Base-by-base conservation (phyloP, 257 asterid genomes). In the Cordia subcordata region DNA sequence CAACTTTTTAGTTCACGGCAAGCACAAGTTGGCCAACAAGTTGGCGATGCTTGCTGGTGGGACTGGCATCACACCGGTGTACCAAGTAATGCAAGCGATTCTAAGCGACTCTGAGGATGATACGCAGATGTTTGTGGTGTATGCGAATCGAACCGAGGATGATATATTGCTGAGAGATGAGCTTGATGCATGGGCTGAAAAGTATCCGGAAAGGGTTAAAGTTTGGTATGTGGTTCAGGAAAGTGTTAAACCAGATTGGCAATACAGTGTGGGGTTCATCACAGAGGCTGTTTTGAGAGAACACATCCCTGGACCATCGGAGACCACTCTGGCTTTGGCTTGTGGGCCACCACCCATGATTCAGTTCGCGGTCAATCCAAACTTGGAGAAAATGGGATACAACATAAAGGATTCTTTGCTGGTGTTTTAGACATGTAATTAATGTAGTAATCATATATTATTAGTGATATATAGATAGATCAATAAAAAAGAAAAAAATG, bases 261-360 rank as follows among this genome's bases (percentile, higher is more conserved):
- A 71, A 35, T 92, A 84, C 19, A 82, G 91, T 42, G 12, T 76
- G 20, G 99, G 99, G 13, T 76, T 76, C 22, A 66, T 92, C 8
- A 78, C 82, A 0, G 96, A 88, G 68, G 50, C 18, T 8, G 58
- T 88, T 0, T 53, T 92, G 69, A 81, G 87, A 49, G 94, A 82
- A 73, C 90, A 92, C 63, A 72, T 92, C 53, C 96, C 99, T 58
- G 60, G 54, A 17, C 65, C 80, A n/a, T 44, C 86, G 21, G 82
- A 75, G 11, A 15, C 66, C 6, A 55, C 90, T 1, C 59, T 92
- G 66, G 99, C 85, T 0, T 66, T 92, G 72, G 96, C 90, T 0
- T 92, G 99, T 32, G 99, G 99, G 16, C 99, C 99, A 38, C 96
- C 99, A 61, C 87, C 96, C 8, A 92, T 92, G 99, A 55, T 92